phyloP scores from a whole-genome alignment of 1,284 basidiomycete genomes.

The Sporisorium iseilematis-ciliati region DNA sequence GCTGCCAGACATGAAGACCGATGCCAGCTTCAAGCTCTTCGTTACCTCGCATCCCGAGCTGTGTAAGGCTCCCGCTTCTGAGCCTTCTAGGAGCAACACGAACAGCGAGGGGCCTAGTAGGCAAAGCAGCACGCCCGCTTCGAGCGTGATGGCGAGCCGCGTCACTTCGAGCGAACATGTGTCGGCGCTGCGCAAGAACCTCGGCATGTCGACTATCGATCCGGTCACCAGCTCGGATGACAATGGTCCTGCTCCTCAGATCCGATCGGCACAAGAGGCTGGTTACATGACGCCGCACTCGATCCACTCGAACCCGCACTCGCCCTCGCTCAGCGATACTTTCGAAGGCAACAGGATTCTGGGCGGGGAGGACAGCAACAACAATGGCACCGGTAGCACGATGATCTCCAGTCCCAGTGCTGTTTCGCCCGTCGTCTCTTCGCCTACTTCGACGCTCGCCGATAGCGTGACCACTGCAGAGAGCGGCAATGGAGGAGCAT shows the following conservation, averaged over 20 bases:
- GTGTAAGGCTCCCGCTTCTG: constrained; percentile 69
- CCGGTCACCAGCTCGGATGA: constrained; percentile 27
- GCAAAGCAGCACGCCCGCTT: constrained; percentile 31
- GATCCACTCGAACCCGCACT: constrained; percentile 45
- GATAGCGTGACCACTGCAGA: constrained; percentile 24
- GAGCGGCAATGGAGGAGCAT: constrained; percentile 18
- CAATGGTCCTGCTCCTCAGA: constrained; percentile 35
- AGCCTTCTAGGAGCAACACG: constrained; percentile 11
- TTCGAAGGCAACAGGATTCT: constrained; percentile 29
- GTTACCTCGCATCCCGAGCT: constrained; percentile 91
- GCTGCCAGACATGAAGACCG: constrained; percentile 92
- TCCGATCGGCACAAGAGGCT: constrained; percentile 61
- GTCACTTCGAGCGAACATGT: constrained; percentile 48
- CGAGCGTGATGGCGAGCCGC: constrained; percentile 43
- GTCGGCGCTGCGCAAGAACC: constrained; percentile 35
- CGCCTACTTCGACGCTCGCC: constrained; percentile 46
- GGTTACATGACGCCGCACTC: constrained; percentile 64
- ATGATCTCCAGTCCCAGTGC: constrained; percentile 24
- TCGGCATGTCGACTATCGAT: constrained; percentile 37
- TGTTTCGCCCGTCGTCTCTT: constrained; percentile 42
- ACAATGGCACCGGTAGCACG: neutral
- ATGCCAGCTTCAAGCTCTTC: constrained; percentile 90
- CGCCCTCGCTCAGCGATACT: constrained; percentile 45
- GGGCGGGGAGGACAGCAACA: constrained; percentile 19
- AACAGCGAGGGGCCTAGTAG: constrained; percentile 32